Conservation (phyloP, 2,329 filamentous ascomycete species). For the Emmonsia crescens region DNA sequence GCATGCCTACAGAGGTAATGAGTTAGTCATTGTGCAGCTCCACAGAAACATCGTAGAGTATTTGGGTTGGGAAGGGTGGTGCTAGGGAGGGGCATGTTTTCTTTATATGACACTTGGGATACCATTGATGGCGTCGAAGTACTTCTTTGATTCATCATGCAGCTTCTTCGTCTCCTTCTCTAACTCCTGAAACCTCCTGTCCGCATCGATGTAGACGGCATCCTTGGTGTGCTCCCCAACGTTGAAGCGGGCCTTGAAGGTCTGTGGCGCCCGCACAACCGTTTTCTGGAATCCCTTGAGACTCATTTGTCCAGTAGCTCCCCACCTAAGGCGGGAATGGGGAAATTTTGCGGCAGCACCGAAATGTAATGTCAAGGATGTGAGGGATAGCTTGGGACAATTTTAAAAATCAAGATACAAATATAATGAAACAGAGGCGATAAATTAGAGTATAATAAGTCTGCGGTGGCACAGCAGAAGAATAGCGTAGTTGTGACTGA, state of each 20-base stretch:
- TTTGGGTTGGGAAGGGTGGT: background rate
- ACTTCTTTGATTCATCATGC: constrained; percentile 94
- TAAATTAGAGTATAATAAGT: background rate
- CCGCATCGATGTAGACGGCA: constrained; percentile 85
- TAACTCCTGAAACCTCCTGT: constrained; percentile 85
- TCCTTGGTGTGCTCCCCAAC: constrained; percentile 94
- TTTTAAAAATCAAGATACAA: background rate
- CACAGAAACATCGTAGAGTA: background rate
- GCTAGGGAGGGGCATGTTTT: background rate
- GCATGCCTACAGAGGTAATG: constrained; percentile 53
- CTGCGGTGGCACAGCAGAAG: background rate
- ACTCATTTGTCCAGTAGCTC: constrained; percentile 55
- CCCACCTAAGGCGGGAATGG: background rate
- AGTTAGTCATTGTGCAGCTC: background rate
- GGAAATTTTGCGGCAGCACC: background rate
- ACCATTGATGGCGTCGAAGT: constrained; percentile 94
- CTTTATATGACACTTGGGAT: constrained; percentile 14
- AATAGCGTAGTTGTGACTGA: background rate
- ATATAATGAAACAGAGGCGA: too few relatives aligned
- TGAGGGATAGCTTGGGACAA: background rate
- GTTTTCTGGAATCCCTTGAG: constrained; percentile 94
- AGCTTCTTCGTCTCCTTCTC: constrained; percentile 94
- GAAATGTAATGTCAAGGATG: background rate
- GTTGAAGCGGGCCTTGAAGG: constrained; percentile 85
- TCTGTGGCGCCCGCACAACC: constrained; percentile 80